Percentiles rank a stretch among this genome's conserved stretches.
These are phyloP conservation scores for Saccharomyces hybrid DNA, from an alignment of 1,139 yeast genomes.

Conservation along the genomic window DNA sequence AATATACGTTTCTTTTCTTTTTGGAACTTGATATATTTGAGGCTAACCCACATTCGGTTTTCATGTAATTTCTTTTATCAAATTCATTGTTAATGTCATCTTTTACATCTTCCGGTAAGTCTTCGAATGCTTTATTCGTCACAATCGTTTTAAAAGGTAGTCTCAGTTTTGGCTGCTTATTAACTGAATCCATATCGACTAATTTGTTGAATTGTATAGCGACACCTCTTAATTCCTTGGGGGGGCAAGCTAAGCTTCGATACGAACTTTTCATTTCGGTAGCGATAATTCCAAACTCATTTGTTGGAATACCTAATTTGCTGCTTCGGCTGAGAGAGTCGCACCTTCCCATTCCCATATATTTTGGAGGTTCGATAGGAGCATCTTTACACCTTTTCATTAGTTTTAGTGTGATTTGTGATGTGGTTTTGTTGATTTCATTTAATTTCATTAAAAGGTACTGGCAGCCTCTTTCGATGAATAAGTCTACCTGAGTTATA, in stretches of 20 bases:
- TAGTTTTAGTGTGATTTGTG: slow-evolving; percentile 54
- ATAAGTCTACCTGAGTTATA: slow-evolving; percentile 53
- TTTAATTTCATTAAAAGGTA: slow-evolving; percentile 54
- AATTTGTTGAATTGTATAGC: slow-evolving; percentile 61
- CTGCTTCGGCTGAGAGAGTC: slow-evolving; percentile 55
- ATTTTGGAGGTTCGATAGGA: slow-evolving; percentile 68
- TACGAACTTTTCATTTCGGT: slow-evolving; percentile 54
- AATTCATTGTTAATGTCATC: slow-evolving; percentile 9
- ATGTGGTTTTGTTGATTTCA: slow-evolving; percentile 46
- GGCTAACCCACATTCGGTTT: background rate
- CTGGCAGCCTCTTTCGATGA: slow-evolving; percentile 48
- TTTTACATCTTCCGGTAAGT: slow-evolving; percentile 13
- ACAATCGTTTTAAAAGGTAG: slow-evolving; percentile 10
- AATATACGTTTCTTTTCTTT: background rate
- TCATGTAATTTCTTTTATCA: slow-evolving; percentile 9
- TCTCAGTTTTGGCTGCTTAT: slow-evolving; percentile 12
- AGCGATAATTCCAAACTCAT: slow-evolving; percentile 54
- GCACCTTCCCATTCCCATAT: slow-evolving; percentile 77
- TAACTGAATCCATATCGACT: slow-evolving; percentile 15
- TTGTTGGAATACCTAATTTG: slow-evolving; percentile 56
- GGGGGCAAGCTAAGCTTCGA: slow-evolving; percentile 51
- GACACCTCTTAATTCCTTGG: slow-evolving; percentile 68
- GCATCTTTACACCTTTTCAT: slow-evolving; percentile 60
- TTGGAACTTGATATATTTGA: background rate
- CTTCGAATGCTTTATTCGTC: slow-evolving; percentile 7